Conservation (phyloP, 805 yeast genomes). For the Diddensiella santjacobensis region DNA sequence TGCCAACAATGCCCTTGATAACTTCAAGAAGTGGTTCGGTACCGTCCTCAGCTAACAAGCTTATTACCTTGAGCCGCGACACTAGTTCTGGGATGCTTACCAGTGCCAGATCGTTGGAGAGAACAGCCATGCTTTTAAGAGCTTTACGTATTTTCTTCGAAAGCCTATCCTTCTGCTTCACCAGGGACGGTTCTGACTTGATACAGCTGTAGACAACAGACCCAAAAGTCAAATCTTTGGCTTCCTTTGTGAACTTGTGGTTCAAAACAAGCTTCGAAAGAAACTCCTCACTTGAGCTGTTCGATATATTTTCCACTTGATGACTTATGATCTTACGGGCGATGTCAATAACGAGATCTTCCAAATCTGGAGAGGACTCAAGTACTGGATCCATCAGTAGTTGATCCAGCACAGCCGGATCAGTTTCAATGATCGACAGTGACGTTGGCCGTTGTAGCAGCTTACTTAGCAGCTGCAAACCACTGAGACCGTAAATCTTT, state of each 20-base stretch:
- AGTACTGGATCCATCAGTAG: background rate
- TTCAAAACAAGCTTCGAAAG: constrained; percentile 1
- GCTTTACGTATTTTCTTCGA: background rate
- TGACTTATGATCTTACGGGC: background rate
- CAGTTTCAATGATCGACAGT: constrained; percentile 7
- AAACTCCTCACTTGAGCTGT: background rate
- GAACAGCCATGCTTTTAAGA: background rate
- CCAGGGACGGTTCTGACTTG: background rate
- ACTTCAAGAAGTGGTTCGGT: background rate
- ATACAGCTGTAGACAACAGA: background rate
- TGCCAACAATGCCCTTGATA: too few relatives aligned
- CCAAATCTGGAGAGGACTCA: background rate
- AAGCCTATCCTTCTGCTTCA: background rate
- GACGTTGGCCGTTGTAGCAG: constrained; percentile 9
- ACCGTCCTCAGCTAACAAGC: background rate
- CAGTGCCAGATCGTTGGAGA: background rate
- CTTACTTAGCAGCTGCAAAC: background rate
- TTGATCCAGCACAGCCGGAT: background rate
- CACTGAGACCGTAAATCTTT: too few relatives aligned
- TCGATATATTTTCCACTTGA: background rate
- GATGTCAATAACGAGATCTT: background rate
- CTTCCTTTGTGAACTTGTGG: background rate
- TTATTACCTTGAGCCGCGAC: background rate
- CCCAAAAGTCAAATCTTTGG: background rate
- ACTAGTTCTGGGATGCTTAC: background rate